phyloP scores from a whole-genome alignment of 164 flowering plant species.

The Paratinospora sagittata region DNA sequence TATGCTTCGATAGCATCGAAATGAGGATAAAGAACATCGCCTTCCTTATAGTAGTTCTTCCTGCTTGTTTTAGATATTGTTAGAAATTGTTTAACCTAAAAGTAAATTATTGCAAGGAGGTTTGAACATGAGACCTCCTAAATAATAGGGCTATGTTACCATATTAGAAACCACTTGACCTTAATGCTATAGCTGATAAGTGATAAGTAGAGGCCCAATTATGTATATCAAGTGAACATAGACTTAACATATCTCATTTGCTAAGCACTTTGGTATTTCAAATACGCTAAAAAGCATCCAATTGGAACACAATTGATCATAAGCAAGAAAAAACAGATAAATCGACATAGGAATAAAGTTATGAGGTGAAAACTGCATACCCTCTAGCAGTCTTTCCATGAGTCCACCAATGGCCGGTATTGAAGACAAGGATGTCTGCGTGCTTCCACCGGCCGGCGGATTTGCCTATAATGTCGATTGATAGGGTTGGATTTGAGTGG shows the following conservation, averaged over 20 bases:
- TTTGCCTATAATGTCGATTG: conserved; percentile 79
- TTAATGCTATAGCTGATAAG: no score
- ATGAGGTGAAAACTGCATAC: conserved; percentile 29
- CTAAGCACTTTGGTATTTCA: no score
- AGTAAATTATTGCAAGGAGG: not conserved
- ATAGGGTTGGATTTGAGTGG: conserved; percentile 67
- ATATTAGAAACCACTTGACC: no score
- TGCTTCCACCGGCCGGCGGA: conserved; percentile 60
- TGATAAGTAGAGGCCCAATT: no score
- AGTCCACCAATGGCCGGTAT: conserved; percentile 97
- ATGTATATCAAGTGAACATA: no score
- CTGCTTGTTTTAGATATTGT: conserved; percentile 30
- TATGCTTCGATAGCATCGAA: conserved; percentile 87
- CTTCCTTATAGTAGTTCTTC: conserved; percentile 86
- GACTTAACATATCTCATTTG: no score
- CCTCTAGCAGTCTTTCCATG: conserved; percentile 94
- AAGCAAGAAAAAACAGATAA: conserved; percentile 1
- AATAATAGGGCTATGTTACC: no score
- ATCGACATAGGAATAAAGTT: not conserved
- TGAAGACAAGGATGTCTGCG: conserved; percentile 84
- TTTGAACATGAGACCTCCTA: no score
- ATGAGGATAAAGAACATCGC: conserved; percentile 64
- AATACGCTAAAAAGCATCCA: not conserved
- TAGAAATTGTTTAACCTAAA: no score
- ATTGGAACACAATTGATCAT: not conserved